phyloP scores from a whole-genome alignment of 192 early-diverging fungal genomes.

The Chytriomyces sp. region DNA sequence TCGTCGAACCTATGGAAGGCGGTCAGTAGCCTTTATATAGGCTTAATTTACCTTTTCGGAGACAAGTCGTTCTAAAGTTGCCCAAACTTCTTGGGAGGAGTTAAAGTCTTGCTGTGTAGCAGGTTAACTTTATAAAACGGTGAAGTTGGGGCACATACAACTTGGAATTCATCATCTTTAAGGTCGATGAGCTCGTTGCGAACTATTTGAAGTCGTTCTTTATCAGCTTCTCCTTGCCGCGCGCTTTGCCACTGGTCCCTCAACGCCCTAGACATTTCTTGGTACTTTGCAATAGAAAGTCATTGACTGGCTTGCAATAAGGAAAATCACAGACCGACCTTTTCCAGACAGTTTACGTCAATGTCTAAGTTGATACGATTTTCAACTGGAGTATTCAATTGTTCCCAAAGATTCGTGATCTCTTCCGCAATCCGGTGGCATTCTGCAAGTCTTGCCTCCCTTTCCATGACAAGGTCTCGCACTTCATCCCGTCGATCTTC shows the following conservation, averaged over 20 bases:
- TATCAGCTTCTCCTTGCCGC: slow-evolving; percentile 8
- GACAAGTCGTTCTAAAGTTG: background rate
- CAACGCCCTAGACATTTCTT: background rate
- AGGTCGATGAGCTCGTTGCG: slow-evolving; percentile 1
- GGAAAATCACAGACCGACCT: background rate
- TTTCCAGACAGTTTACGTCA: background rate
- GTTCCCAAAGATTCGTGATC: background rate
- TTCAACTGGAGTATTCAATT: background rate
- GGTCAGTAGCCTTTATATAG: too few relatives aligned
- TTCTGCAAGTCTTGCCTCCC: background rate
- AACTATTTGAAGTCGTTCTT: background rate
- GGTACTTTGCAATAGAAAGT: too few relatives aligned
- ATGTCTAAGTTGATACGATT: background rate
- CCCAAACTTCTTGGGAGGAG: background rate
- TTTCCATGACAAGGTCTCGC: slow-evolving; percentile 3
- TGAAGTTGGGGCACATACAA: background rate
- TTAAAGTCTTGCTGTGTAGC: background rate
- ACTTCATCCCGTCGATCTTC: slow-evolving; percentile 11
- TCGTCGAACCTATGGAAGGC: too few relatives aligned
- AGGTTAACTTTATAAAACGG: background rate
- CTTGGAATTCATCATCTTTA: background rate
- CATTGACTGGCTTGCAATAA: too few relatives aligned
- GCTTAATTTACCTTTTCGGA: slow-evolving; percentile 5
- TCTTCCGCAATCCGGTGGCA: background rate
- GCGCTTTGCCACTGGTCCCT: background rate